Percentiles rank a stretch among this genome's conserved stretches.
These are phyloP conservation scores for Alopecurus myosuroides DNA, from an alignment of 176 grass and related monocot species.

Conservation along the genomic window DNA sequence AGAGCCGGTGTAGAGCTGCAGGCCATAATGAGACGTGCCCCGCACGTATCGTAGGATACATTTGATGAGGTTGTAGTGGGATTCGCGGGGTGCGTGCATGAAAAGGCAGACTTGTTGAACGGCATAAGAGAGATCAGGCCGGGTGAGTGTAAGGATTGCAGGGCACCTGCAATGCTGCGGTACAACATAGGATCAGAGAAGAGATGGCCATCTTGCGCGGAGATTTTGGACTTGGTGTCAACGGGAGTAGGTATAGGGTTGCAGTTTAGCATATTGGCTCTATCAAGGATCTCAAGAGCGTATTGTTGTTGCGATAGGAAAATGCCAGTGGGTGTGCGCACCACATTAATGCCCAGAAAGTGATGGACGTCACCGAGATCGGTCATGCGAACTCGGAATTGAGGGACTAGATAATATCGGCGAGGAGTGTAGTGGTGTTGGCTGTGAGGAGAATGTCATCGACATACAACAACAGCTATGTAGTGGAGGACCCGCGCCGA, in stretches of 20 bases:
- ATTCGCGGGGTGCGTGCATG: too few species aligned
- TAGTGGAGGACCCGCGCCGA: neutral
- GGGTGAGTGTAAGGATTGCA: neutral
- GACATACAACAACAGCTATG: neutral
- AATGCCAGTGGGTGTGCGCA: rapidly evolving
- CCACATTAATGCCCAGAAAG: neutral
- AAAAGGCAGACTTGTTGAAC: too few species aligned
- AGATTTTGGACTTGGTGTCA: neutral
- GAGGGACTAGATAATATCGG: neutral
- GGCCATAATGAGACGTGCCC: too few species aligned
- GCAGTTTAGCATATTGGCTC: neutral
- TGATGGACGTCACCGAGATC: neutral
- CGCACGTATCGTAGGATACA: too few species aligned
- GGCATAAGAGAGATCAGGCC: too few species aligned
- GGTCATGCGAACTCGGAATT: neutral
- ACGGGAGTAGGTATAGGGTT: neutral
- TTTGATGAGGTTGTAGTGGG: too few species aligned
- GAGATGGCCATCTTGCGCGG: neutral
- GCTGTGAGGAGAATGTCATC: neutral
- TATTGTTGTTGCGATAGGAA: neutral
- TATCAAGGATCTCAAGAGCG: neutral
- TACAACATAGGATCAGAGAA: neutral
- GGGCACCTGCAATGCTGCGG: neutral
- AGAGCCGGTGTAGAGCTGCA: too few species aligned
- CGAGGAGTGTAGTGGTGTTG: neutral